Conservation (phyloP, 2,329 filamentous ascomycete species). For the Alternaria tenuissima region DNA sequence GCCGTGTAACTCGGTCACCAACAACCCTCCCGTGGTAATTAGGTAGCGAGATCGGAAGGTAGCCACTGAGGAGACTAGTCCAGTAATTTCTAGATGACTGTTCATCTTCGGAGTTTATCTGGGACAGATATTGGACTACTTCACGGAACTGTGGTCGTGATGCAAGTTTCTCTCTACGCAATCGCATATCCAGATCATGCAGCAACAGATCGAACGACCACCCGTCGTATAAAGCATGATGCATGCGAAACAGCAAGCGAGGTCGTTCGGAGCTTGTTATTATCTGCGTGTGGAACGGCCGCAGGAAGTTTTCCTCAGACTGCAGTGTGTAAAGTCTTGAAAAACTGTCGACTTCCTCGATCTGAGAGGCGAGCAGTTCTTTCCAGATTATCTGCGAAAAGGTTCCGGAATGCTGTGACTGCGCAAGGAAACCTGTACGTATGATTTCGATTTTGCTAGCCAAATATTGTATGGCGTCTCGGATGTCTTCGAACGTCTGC, state of each 20-base stretch:
- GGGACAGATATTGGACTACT: constrained; percentile 63
- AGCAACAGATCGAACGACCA: constrained; percentile 85
- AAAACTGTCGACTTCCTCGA: constrained; percentile 54
- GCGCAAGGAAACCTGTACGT: constrained; percentile 73
- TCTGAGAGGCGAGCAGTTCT: constrained; percentile 53
- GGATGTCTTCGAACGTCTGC: constrained; percentile 51
- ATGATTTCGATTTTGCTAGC: constrained; percentile 68
- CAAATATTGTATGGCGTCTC: constrained; percentile 36
- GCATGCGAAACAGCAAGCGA: constrained; percentile 64
- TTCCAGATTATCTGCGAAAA: constrained; percentile 74
- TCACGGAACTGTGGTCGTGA: constrained; percentile 67
- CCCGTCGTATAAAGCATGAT: constrained; percentile 91
- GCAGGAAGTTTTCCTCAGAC: constrained; percentile 56
- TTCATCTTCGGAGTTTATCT: constrained; percentile 7
- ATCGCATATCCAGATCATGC: constrained; percentile 67
- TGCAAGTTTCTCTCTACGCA: constrained; percentile 48
- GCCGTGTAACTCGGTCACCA: constrained; percentile 7
- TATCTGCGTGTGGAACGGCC: constrained; percentile 71
- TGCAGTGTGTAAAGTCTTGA: constrained; percentile 52
- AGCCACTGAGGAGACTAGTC: constrained; percentile 69
- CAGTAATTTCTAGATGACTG: constrained; percentile 65
- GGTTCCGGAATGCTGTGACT: constrained; percentile 51
- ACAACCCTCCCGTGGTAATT: constrained; percentile 60
- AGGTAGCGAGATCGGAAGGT: constrained; percentile 65
- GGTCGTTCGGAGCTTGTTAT: constrained; percentile 18